Evolutionary conservation across 2,329 filamentous ascomycete genomes (phyloP).

Genomic region (Colletotrichum caudatum): DNA sequence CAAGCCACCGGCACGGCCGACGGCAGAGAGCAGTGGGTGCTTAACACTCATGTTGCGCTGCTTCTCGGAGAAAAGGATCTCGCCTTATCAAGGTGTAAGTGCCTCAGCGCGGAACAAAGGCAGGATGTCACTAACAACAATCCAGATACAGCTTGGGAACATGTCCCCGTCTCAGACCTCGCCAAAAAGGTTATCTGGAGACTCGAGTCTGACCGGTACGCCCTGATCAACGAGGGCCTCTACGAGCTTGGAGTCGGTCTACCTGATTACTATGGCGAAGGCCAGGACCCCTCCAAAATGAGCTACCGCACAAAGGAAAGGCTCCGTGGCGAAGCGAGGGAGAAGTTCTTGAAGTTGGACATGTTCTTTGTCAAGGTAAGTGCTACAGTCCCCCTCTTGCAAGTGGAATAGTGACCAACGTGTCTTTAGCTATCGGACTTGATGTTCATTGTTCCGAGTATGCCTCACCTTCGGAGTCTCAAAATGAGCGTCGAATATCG

Average conservation of each 20-base stretch:
- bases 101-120: too few relatives aligned
- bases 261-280: conserved; percentile 62
- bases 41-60: conserved; percentile 73
- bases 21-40: conserved; percentile 74
- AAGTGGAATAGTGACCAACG: conserved; percentile 39
- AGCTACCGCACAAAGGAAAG: conserved; percentile 57
- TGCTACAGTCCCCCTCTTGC: background rate
- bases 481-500: conserved; percentile 69
- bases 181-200: conserved; percentile 72
- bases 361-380: conserved; percentile 76
- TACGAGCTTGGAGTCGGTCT: conserved; percentile 67
- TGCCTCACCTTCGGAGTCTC: conserved; percentile 69
- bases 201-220: conserved; percentile 67
- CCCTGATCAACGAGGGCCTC: conserved; percentile 62
- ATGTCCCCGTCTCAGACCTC: conserved; percentile 62
- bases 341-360: conserved; percentile 68
- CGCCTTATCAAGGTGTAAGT: conserved; percentile 69
- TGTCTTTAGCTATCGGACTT: conserved; percentile 68
- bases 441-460: conserved; percentile 67
- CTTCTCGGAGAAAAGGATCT: conserved; percentile 75
- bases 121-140: conserved; percentile 2
- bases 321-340: conserved; percentile 63
- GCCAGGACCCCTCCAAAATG: conserved; percentile 59
- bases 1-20: conserved; percentile 64
- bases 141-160: conserved; percentile 70